Conservation (phyloP, 2,329 filamentous ascomycete genomes). For the Chaetomium olivaceum region DNA sequence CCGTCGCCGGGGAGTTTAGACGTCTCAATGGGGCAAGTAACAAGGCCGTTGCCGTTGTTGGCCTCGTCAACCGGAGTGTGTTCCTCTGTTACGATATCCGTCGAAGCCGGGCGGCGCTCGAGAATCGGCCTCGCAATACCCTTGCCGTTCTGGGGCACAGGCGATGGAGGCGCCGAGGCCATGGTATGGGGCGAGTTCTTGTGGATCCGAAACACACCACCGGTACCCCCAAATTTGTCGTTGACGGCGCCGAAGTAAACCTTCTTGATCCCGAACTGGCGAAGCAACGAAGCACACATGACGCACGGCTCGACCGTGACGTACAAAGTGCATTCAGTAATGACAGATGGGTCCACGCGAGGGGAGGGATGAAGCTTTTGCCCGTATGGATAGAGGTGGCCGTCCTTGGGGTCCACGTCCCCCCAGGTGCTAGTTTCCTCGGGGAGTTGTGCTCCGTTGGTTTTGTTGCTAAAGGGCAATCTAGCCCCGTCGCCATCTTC, state of each 20-base stretch:
- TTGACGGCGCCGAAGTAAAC: conserved; percentile 96
- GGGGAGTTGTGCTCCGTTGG: conserved; percentile 35
- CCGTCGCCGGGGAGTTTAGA: conserved; percentile 51
- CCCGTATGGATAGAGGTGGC: conserved; percentile 62
- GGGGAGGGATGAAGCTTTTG: conserved; percentile 57
- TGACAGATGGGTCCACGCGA: conserved; percentile 64
- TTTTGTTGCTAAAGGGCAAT: conserved; percentile 32
- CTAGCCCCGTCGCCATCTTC: conserved; percentile 20
- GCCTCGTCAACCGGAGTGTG: conserved; percentile 17
- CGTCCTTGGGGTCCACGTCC: conserved; percentile 55
- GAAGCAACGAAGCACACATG: conserved; percentile 93
- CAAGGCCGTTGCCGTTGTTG: conserved; percentile 16
- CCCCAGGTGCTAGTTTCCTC: conserved; percentile 46
- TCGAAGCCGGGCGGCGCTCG: conserved; percentile 29
- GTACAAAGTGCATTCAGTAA: conserved; percentile 77
- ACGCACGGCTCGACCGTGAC: conserved; percentile 98
- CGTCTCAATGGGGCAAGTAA: conserved; percentile 20
- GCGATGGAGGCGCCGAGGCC: conserved; percentile 45
- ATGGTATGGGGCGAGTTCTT: conserved; percentile 53
- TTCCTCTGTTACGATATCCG: conserved; percentile 14
- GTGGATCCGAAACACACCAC: conserved; percentile 88
- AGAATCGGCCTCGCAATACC: conserved; percentile 34
- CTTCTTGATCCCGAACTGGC: conserved; percentile 82
- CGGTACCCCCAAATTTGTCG: conserved; percentile 94
- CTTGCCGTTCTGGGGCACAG: conserved; percentile 31